Evolutionary conservation across 2,329 filamentous ascomycete species (phyloP).

Genomic region (Neurospora sp.): DNA sequence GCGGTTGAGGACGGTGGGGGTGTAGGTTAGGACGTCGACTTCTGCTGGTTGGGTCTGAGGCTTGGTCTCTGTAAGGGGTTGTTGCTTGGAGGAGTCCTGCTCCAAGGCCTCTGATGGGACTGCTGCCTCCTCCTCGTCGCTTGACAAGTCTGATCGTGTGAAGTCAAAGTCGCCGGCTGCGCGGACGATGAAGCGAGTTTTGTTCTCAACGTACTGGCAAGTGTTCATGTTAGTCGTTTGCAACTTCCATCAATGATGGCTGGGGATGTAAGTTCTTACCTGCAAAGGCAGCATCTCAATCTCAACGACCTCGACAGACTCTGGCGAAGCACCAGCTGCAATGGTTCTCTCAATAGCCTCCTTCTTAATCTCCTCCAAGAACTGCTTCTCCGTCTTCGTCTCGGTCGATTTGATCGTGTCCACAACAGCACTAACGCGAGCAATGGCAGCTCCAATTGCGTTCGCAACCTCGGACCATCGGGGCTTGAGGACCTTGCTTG

Average conservation of each 20-base stretch:
- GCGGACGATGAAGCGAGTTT: slow-evolving; percentile 46
- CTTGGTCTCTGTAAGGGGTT: neutral
- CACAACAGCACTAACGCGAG: slow-evolving; percentile 45
- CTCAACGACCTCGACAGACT: slow-evolving; percentile 39
- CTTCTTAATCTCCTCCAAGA: slow-evolving; percentile 28
- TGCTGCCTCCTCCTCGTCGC: slow-evolving; percentile 1
- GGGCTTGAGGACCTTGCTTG: slow-evolving; percentile 46
- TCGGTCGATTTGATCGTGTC: slow-evolving; percentile 42
- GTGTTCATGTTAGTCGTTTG: neutral
- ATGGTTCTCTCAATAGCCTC: slow-evolving; percentile 35
- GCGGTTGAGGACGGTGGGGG: slow-evolving; percentile 38
- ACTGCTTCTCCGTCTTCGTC: slow-evolving; percentile 26
- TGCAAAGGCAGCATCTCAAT: slow-evolving; percentile 45
- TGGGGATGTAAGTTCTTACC: slow-evolving; percentile 16
- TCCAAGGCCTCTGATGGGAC: slow-evolving; percentile 17
- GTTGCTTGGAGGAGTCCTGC: slow-evolving; percentile 12
- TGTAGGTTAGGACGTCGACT: slow-evolving; percentile 30
- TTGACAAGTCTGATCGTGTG: slow-evolving; percentile 21
- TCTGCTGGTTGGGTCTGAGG: neutral
- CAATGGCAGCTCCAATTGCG: slow-evolving; percentile 55
- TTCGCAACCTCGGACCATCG: slow-evolving; percentile 52
- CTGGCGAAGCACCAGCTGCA: slow-evolving; percentile 32
- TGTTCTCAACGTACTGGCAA: slow-evolving; percentile 39
- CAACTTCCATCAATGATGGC: neutral
- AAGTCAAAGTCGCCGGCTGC: slow-evolving; percentile 50